A percentile compares a stretch with the other conserved stretches of the same genome.
Evolutionary conservation across 441 rosid species (phyloP).

Genomic region (Omphalea diandra): DNA sequence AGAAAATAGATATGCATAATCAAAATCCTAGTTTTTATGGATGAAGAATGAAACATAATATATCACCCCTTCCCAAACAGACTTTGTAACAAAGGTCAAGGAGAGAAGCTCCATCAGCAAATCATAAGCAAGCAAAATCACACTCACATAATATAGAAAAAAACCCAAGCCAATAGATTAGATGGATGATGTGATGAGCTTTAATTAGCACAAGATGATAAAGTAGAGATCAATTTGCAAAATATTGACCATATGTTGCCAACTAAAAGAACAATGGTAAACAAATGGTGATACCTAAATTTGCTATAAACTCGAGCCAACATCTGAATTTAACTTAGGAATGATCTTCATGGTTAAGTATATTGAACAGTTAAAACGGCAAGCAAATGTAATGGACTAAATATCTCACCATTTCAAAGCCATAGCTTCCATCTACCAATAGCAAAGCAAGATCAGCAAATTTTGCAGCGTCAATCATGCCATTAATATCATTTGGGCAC

Average conservation of each 20-base stretch:
- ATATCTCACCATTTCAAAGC: slow-evolving; percentile 93
- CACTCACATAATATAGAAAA: background rate
- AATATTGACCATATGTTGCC: background rate
- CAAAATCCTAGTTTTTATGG: slow-evolving; percentile 1
- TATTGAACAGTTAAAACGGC: background rate
- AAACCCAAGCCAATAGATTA: background rate
- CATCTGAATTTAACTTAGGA: background rate
- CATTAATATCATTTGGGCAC: slow-evolving; percentile 94
- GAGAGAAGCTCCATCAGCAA: slow-evolving; percentile 7
- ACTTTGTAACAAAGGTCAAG: background rate
- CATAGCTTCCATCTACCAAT: slow-evolving; percentile 89
- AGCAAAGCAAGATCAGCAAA: slow-evolving; percentile 87
- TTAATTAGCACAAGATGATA: background rate
- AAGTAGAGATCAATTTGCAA: background rate
- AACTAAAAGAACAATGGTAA: background rate
- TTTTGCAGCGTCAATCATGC: slow-evolving; percentile 93
- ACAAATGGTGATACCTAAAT: too few species aligned
- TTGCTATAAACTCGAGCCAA: background rate
- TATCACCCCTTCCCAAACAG: background rate
- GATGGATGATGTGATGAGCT: background rate
- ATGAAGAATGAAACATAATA: background rate
- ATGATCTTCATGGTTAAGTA: background rate
- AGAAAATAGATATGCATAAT: slow-evolving; percentile 14
- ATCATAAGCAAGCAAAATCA: background rate
- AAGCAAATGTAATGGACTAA: slow-evolving; percentile 6